These are phyloP conservation scores for Candida schatavii DNA, from an alignment of 805 yeast genomes.

Conservation along the genomic window DNA sequence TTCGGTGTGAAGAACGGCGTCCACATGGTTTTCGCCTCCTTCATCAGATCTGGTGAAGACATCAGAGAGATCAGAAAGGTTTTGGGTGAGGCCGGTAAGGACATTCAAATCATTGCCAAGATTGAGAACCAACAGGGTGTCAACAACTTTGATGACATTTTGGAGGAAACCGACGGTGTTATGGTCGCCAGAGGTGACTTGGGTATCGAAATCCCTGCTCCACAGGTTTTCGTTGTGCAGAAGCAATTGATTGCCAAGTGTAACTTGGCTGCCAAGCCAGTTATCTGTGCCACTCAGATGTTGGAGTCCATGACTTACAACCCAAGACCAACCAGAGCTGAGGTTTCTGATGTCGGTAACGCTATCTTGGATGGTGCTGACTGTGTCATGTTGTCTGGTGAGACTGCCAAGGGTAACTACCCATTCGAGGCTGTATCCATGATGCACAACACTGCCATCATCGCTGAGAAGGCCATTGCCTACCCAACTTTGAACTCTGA, in stretches of 20 bases:
- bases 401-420: constrained; percentile 99
- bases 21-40: constrained; percentile 98
- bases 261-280: constrained; percentile 99
- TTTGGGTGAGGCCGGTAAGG: constrained; percentile 94
- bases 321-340: constrained; percentile 99
- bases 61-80: constrained; percentile 88
- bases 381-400: constrained; percentile 99
- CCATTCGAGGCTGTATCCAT: constrained; percentile 96
- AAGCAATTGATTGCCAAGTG: constrained; percentile 98
- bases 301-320: constrained; percentile 98
- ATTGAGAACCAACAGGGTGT: constrained; percentile 99
- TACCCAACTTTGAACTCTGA: constrained; percentile 83
- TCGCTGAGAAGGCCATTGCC: constrained; percentile 96
- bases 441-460: constrained; percentile 97
- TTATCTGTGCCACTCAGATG: constrained; percentile 99
- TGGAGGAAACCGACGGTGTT: constrained; percentile 95
- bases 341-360: constrained; percentile 98
- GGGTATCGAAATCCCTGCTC: constrained; percentile 99
- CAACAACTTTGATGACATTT: constrained; percentile 96
- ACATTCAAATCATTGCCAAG: constrained; percentile 94
- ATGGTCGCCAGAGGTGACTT: constrained; percentile 99
- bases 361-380: constrained; percentile 99
- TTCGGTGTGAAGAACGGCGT: constrained; percentile 98
- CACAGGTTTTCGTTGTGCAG: constrained; percentile 97
- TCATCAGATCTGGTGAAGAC: constrained; percentile 93